A percentile compares a stretch with the other conserved stretches of the same genome.
These are phyloP conservation scores for Hebeloma cylindrosporum DNA, from an alignment of 768 basidiomycete genomes.

Conservation along the genomic window DNA sequence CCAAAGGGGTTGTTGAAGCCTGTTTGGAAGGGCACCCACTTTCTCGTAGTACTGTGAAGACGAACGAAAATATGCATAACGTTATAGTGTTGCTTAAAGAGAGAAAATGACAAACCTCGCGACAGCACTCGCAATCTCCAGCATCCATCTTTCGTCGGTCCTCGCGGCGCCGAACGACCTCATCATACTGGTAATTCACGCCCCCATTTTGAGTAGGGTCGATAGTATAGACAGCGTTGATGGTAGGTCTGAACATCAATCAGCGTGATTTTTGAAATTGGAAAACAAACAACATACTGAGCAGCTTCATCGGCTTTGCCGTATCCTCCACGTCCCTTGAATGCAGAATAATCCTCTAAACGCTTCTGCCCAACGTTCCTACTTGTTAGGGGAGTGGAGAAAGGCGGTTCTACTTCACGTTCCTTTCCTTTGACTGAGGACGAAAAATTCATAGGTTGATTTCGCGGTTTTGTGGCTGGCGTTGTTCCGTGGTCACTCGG, in stretches of 20 bases:
- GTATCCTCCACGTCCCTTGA: conserved; percentile 63
- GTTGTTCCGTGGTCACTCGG: too few relatives aligned
- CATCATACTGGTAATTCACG: conserved; percentile 65
- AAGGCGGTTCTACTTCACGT: conserved; percentile 9
- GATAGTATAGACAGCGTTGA: conserved; percentile 68
- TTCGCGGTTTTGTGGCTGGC: too few relatives aligned
- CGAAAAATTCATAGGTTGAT: too few relatives aligned
- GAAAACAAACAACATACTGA: conserved; percentile 25
- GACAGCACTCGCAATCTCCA: conserved; percentile 81
- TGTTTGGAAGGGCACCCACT: conserved; percentile 67
- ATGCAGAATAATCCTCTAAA: conserved; percentile 42
- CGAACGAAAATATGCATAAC: not conserved
- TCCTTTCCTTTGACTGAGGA: conserved; percentile 22
- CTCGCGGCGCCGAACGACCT: conserved; percentile 68
- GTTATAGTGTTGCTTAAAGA: not conserved
- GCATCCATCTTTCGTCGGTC: conserved; percentile 68
- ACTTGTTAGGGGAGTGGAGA: conserved; percentile 24
- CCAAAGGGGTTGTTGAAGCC: conserved; percentile 73
- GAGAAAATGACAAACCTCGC: conserved; percentile 46
- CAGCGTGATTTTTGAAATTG: not conserved
- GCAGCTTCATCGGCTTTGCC: conserved; percentile 32
- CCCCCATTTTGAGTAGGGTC: conserved; percentile 67
- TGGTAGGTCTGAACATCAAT: conserved; percentile 32
- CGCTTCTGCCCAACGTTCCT: conserved; percentile 22
- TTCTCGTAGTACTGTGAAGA: conserved; percentile 73